phyloP scores from a whole-genome alignment of 1,284 basidiomycete species.

The Ceraceosorus bombacis region DNA sequence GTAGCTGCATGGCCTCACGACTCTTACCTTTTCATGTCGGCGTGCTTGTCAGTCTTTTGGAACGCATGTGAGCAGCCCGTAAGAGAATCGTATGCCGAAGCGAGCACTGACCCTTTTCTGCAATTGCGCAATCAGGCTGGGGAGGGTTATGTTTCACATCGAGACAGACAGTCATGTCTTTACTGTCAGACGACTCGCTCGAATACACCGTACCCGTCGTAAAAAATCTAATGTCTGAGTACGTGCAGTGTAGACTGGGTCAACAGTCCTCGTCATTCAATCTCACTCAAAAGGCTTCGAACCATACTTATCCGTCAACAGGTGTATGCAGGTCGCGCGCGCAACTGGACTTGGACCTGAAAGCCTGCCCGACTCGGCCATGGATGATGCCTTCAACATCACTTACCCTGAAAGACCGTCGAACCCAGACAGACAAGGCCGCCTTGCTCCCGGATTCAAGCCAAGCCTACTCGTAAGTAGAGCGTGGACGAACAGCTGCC shows the following conservation, averaged over 20 bases:
- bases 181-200: constrained; percentile 44
- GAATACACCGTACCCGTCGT: constrained; percentile 49
- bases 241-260: constrained; percentile 9
- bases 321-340: constrained; percentile 46
- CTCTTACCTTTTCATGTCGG: not conserved
- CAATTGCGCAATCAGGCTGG: constrained; percentile 26
- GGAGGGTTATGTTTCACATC: constrained; percentile 50
- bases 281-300: not conserved
- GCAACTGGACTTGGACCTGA: constrained; percentile 35
- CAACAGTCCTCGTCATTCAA: no score
- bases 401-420: constrained; percentile 18
- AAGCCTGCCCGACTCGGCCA: constrained; percentile 20
- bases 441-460: constrained; percentile 24
- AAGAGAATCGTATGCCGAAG: not conserved
- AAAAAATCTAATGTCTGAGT: constrained; percentile 50
- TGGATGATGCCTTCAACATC: constrained; percentile 30
- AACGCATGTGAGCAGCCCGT: not conserved
- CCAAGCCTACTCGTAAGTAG: constrained; percentile 26
- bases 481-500: no score
- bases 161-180: constrained; percentile 49
- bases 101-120: not conserved
- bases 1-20: not conserved
- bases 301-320: not conserved
- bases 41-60: not conserved
- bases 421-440: not conserved